Base-by-base conservation (phyloP, 768 basidiomycete genomes). In the Boletellus sp. region DNA sequence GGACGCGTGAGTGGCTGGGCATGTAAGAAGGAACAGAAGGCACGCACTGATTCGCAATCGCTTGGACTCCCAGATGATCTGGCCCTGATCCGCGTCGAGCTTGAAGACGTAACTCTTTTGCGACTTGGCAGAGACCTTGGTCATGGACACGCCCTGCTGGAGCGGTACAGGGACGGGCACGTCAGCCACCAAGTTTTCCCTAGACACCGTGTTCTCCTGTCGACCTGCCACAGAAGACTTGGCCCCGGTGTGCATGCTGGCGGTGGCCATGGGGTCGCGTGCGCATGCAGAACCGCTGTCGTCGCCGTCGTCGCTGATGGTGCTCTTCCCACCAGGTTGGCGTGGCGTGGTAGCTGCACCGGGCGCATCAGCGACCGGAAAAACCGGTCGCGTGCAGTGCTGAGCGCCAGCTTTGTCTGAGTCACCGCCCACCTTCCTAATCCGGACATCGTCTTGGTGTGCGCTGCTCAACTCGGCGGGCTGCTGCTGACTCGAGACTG, bases 41-140 rank as follows among this genome's bases (percentile, higher is more conserved):
- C 24, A 78, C 81, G 42, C 56, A 85, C 83, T 80, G 48, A 84
- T 79, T 26, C 83, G 78, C 39, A 78, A 70, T 60, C 81, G 82
- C 66, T 84, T 85, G 12, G 87, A 87, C 57, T 84, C 78, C 81
- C 85, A 93, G 15, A 85, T 70, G 47, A 93, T 85, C 58, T 85
- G 84, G 1, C 90, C 91, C 47, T 84, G 80, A 62, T 93, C 90
- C 1, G 87, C 77, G 51, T 91, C 87, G 8, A 95, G 70, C 38
- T 78, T 75, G 64, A 94, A 87, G 4, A 84, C 58, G 31, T 83
- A 75, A 40, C 75, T 79, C 65, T 89, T 89, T 63, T 85, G 79
- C 57, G 84, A 86, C 70, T 84, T 87, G 23, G 78, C 77, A 2
- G 90, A 85, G 15, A 94, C 84, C 61, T 95, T 96, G 55, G 83